Base-by-base conservation (phyloP, 2,329 filamentous ascomycete species). In the Calonectria crousiana region DNA sequence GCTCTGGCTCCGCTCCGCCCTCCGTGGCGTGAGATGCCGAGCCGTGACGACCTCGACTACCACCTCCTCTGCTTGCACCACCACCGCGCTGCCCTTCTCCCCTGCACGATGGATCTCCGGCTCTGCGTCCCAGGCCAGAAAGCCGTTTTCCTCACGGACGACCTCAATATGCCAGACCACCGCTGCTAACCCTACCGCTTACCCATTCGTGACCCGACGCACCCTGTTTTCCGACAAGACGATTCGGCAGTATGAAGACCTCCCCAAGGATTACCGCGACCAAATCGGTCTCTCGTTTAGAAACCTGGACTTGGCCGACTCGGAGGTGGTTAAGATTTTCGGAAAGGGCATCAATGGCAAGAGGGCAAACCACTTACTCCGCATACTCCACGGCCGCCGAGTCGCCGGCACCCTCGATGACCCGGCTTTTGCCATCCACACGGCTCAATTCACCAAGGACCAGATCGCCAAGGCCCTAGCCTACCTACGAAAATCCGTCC, bases 351-450 rank as follows among this genome's bases (percentile, higher is more conserved):
- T 92, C 58, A 83, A 85, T 73, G 81, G 85, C 0, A 76, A 79
- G 4, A 79, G 82, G 6, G 92, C 88, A 26, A 93, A 93, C 80
- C 84, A 83, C 56, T 82, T 93, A 53, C 83, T 93, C 65, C 85
- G 86, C 67, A 89, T 93, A 65, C 83, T 93, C 16, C 92, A 93
- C 80, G 92, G 92, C 11, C 88, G 91, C 44, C 87, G 92, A 51
- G 90, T 93, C 28, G 91, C 92, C 10, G 92, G 92, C 41, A 92
- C 91, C 4, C 85, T 93, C 52, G 88, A 91, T 14, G 92, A 93
- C 79, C 91, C 91, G 3, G 84, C 84, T 6, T 86, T 90, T 62
- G 83, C 84, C 44, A 76, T 83, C 32, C 88, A 91, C 76, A 91
- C 90, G 34, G 83, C 83, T 2, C 78, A 82, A 13, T 92, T 85